Percentiles rank a stretch among this genome's conserved stretches.
Conservation (phyloP, 176 grass and related monocot species). For the Eragrostis nindensis region DNA sequence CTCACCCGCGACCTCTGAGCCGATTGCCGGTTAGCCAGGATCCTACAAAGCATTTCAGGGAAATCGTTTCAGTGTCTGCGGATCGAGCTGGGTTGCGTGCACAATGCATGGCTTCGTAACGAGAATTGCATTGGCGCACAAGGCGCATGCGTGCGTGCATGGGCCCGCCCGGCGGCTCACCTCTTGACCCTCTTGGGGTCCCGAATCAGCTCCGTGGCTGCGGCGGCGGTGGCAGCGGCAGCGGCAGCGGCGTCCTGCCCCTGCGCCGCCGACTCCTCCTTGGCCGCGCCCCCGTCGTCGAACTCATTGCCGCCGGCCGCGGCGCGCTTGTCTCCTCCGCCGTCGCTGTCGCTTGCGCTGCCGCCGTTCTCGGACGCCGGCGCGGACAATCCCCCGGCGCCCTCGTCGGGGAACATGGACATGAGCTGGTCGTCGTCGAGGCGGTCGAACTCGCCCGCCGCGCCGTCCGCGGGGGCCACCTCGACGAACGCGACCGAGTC, state of each 20-base stretch:
- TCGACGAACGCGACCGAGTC: slow-evolving; percentile 96
- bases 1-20: slow-evolving; percentile 97
- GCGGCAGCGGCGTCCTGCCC: background rate
- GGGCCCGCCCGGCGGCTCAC: slow-evolving; percentile 22
- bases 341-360: slow-evolving; percentile 54
- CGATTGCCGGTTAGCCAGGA: slow-evolving; percentile 94
- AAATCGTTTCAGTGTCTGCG: background rate
- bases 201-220: slow-evolving; percentile 34
- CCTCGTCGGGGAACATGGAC: slow-evolving; percentile 94
- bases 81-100: background rate
- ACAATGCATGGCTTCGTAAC: background rate
- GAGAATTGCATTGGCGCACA: background rate
- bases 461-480: slow-evolving; percentile 49
- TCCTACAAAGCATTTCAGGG: slow-evolving; percentile 44
- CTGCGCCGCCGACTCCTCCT: slow-evolving; percentile 13
- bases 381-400: slow-evolving; percentile 18
- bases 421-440: slow-evolving; percentile 97
- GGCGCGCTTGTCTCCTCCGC: slow-evolving; percentile 25
- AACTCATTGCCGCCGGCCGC: background rate
- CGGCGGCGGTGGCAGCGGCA: background rate
- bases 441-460: slow-evolving; percentile 66
- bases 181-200: slow-evolving; percentile 98
- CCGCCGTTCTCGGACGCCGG: slow-evolving; percentile 46
- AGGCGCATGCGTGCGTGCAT: background rate
- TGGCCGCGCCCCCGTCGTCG: slow-evolving; percentile 15